These are phyloP conservation scores for Hyaloperonospora brassicae DNA, from an alignment of 352 stramenopile species.

Conservation along the genomic window DNA sequence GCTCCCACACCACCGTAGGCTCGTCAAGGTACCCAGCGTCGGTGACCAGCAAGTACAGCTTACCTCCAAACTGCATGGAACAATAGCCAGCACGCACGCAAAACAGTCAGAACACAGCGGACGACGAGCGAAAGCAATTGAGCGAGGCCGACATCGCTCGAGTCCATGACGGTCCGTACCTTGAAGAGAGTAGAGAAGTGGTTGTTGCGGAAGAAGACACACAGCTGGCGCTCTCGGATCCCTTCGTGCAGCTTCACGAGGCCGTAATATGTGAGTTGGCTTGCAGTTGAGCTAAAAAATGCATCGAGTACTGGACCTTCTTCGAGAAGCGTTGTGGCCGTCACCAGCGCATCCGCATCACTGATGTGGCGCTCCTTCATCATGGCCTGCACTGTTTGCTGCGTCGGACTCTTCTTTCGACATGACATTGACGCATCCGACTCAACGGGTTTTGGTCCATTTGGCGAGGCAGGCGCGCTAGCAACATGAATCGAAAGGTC, in stretches of 20 bases:
- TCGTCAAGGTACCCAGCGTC: constrained; percentile 94
- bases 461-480: constrained; percentile 2
- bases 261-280: constrained; percentile 93
- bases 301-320: constrained; percentile 75
- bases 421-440: constrained; percentile 22
- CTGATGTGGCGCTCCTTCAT: constrained; percentile 75
- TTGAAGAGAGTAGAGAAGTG: constrained; percentile 97
- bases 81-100: not conserved
- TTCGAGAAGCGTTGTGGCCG: constrained; percentile 54
- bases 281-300: constrained; percentile 87
- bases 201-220: constrained; percentile 98
- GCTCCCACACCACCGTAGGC: constrained; percentile 91
- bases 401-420: constrained; percentile 53
- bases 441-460: constrained; percentile 5
- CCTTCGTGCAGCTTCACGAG: constrained; percentile 89
- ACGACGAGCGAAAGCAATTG: not conserved
- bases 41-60: constrained; percentile 94
- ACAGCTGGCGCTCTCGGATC: constrained; percentile 85
- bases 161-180: constrained; percentile 24
- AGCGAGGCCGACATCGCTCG: not conserved
- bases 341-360: constrained; percentile 49
- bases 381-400: constrained; percentile 60
- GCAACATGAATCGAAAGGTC: constrained; percentile 42
- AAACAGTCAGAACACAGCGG: not conserved
- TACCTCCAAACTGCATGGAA: constrained; percentile 67